Evolutionary conservation across 2,329 filamentous ascomycete genomes (phyloP), one percentile per base, ranked within the genome.

Genomic region (Graphilbum fragrans): DNA sequence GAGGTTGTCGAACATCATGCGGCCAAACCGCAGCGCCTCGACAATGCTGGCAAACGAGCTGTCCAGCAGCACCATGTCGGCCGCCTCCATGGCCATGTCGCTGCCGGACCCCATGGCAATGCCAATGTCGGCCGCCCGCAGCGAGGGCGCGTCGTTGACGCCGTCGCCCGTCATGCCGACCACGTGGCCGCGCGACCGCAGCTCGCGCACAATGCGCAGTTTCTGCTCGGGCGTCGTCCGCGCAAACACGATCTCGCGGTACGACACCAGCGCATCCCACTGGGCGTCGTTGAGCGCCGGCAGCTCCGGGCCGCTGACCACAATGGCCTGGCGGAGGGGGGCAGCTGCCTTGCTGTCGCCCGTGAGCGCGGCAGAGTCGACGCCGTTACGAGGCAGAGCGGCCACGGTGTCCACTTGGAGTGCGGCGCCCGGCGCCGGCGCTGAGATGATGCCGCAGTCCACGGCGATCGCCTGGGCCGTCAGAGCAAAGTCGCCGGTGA

Each of bases 51-150:
- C 84, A 60, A 93, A 93, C 62, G 90, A 88, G 63, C 92, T 86
- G 55, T 92, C 84, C 0, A 83, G 86, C 35, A 94, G 66, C 41
- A 93, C 86, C 59, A 94, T 88, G 56, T 76, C 81, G 17, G 80
- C 72, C 0, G 85, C 85, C 35, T 82, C 83, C 59, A 92, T 93
- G 46, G 86, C 86, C 7, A 93, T 86, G 51, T 92, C 86, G 11
- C 80, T 86, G 2, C 86, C 86, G 14, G 81, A 80, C n/a, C 86
- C 86, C 86, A 93, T 93, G 41, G 85, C 85, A 49, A 92, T 94
- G 48, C 84, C 86, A 5, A 94, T 84, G 54, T 94, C 86, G 3
- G 85, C 82, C 35, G 76, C 73, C 51, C 85, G 84, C 27, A 93
- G 69, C 4, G 83, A 86, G 0, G 86, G 86, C 2, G 83, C 83